Evolutionary conservation across 2,329 filamentous ascomycete species (phyloP).

Genomic region (Trichothecium sympodiale): DNA sequence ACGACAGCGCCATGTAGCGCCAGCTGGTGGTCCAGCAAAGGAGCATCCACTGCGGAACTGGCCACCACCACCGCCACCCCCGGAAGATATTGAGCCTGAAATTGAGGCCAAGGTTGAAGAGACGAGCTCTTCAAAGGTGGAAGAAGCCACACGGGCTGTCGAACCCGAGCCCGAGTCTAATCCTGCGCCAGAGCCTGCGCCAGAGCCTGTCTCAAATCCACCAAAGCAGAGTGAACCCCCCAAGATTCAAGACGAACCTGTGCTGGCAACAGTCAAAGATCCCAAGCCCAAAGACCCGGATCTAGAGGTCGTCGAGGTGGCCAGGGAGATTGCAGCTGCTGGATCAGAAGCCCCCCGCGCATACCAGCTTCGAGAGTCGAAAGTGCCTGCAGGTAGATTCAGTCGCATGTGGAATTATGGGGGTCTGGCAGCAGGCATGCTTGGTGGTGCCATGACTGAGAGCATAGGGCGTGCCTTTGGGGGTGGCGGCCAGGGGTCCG

Average conservation of each 20-base stretch:
- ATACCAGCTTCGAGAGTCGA: conserved; percentile 76
- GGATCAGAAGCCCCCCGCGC: conserved; percentile 11
- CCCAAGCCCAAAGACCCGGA: conserved; percentile 4
- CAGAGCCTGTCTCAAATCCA: neutral
- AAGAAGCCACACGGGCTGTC: conserved; percentile 2
- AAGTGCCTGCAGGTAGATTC: conserved; percentile 77
- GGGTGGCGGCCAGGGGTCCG: conserved; percentile 53
- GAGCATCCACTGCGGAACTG: conserved; percentile 22
- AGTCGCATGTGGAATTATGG: conserved; percentile 91
- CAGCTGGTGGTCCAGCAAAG: conserved; percentile 14
- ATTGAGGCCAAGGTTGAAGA: no score
- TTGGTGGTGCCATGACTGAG: conserved; percentile 83
- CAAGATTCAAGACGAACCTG: neutral
- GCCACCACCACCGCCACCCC: conserved; percentile 1
- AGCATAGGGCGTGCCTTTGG: conserved; percentile 71
- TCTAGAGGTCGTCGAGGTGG: conserved; percentile 11
- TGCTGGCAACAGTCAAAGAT: neutral
- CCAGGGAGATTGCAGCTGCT: conserved; percentile 14
- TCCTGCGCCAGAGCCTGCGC: neutral
- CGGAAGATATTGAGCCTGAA: conserved; percentile 2
- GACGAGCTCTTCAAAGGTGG: no score
- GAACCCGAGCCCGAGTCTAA: neutral
- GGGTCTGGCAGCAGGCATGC: conserved; percentile 87
- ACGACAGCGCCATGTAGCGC: conserved; percentile 2
- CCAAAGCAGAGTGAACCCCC: neutral